Conservation (phyloP, 2,329 filamentous ascomycete species). For the Neoscytalidium dimidiatum region DNA sequence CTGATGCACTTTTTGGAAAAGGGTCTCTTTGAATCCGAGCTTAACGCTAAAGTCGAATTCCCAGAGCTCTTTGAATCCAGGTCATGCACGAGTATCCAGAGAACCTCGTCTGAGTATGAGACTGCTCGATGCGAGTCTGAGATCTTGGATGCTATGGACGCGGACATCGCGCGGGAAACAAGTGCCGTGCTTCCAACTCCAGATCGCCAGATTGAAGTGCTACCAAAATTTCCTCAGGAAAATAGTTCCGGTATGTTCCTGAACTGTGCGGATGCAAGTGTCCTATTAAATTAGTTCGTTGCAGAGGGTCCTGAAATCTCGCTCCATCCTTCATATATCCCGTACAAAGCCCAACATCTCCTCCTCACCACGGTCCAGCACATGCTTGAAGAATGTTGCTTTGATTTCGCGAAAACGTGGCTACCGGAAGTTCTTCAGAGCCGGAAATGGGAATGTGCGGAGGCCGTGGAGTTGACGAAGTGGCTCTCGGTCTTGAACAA, state of each 20-base stretch:
- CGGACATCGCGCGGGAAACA: background rate
- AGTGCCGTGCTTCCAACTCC: background rate
- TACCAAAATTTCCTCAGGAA: background rate
- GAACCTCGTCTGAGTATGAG: conserved; percentile 33
- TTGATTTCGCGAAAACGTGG: conserved; percentile 40
- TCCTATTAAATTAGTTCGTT: too few species aligned
- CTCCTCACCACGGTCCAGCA: conserved; percentile 39
- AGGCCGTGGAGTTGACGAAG: conserved; percentile 40
- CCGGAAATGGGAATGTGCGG: conserved; percentile 35
- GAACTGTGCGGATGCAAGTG: background rate
- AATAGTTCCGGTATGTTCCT: background rate
- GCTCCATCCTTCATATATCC: conserved; percentile 36
- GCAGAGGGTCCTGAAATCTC: conserved; percentile 25
- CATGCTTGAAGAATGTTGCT: conserved; percentile 43
- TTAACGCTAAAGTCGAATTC: conserved; percentile 36
- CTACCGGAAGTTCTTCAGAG: conserved; percentile 32
- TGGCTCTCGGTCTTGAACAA: conserved; percentile 33
- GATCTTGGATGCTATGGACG: conserved; percentile 29
- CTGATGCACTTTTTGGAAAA: conserved; percentile 3
- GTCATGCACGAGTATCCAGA: conserved; percentile 28
- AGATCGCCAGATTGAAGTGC: background rate
- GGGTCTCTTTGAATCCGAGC: conserved; percentile 34
- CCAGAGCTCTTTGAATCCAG: conserved; percentile 35
- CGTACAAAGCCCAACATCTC: conserved; percentile 39
- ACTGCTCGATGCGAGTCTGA: conserved; percentile 31